phyloP scores from a whole-genome alignment of 345 rosid genomes.

The Eucalyptus urophylla region DNA sequence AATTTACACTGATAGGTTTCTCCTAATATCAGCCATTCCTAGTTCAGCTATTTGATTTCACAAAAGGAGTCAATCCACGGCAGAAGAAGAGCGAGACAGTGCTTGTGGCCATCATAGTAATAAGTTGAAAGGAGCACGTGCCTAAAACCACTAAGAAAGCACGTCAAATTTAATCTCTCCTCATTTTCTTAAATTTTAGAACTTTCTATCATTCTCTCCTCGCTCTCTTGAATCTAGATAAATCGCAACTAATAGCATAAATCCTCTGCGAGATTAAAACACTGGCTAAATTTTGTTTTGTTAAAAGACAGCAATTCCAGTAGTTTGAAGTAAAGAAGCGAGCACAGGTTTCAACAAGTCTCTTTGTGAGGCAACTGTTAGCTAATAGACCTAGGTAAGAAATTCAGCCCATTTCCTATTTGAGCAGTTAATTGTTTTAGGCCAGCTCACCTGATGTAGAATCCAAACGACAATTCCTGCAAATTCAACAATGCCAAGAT shows the following conservation, averaged over 20 bases:
- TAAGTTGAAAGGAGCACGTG: not conserved
- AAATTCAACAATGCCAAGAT: slow-evolving; percentile 88
- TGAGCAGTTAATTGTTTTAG: not conserved
- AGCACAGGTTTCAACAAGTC: not conserved
- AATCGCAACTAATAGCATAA: not conserved
- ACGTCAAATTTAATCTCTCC: not conserved
- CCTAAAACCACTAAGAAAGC: not conserved
- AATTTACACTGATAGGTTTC: not conserved
- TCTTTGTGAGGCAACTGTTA: not conserved
- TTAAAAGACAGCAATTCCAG: not conserved
- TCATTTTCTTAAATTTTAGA: not conserved
- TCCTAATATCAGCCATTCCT: not conserved
- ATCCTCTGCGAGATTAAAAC: not conserved
- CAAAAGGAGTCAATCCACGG: not conserved
- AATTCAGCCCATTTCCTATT: not conserved
- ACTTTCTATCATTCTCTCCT: not conserved
- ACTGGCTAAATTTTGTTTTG: not conserved
- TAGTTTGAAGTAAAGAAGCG: not conserved
- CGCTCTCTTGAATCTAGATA: not conserved
- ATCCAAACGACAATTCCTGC: slow-evolving; percentile 98
- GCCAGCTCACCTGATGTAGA: slow-evolving; percentile 63
- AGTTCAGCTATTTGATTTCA: not conserved
- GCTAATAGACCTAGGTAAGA: not conserved
- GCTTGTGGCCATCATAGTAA: not conserved
- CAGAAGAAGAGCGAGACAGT: not conserved